Evolutionary conservation across 176 grass and related monocot genomes (phyloP), one percentile per base, ranked within the genome.

Genomic region (Ensete glaucum): DNA sequence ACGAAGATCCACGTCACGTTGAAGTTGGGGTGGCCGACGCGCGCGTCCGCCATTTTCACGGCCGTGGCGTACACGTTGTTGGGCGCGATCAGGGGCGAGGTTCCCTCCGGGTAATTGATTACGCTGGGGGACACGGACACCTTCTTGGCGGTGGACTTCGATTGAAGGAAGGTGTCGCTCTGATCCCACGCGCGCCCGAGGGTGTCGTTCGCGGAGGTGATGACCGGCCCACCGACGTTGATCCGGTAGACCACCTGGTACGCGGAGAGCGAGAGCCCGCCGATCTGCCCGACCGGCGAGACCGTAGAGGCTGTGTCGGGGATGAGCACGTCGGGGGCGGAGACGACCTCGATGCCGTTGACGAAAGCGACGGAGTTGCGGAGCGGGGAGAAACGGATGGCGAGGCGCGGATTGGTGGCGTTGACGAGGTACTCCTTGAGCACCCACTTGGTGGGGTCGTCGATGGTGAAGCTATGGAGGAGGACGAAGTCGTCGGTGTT

Each of bases 271-370:
- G 80, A 67, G 13, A 97, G 85, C 11, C 93, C 90, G 2, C 3
- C 53, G 0, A 16, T 73, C 77, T 86, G 71, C 1, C 83, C 93
- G 9, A 93, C 57, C 1, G 93, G 93, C 1, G 63, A 24, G 7
- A 97, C 52, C 49, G 79, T 58, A 0, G 91, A 34, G 11, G 90
- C 90, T 43, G 72, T 29, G 80, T 97, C 83, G 16, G 82, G 78
- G 74, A 97, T 51, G 73, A 97, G 74, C 53, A 84, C 67, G 79
- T 97, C 90, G 34, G 90, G 93, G 8, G 90, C 90, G 73, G 89
- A 90, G 26, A 97, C 90, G 20, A 97, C 90, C 84, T 97, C 93
- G 70, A 97, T 90, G 77, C 76, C 93, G 73, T 97, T 97, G 23
- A 97, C 81, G 85, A 97, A 97, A 17, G 93, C 93, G 1, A 76